Conservation (phyloP, 768 basidiomycete species). For the Pleurotus sapidus region DNA sequence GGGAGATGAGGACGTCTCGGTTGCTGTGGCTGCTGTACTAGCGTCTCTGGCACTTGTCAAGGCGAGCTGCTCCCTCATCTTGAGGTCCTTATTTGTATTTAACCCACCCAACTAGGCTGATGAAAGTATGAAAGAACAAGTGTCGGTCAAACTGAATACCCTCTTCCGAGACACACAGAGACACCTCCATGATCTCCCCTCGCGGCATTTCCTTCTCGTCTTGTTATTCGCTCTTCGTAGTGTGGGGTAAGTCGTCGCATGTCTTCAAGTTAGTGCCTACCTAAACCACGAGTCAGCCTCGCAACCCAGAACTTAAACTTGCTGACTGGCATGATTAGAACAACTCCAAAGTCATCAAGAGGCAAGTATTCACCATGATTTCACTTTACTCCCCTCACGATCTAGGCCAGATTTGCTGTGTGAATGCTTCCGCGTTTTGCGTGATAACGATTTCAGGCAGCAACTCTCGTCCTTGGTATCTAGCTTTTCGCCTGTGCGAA, state of each 20-base stretch:
- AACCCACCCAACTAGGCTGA: neutral
- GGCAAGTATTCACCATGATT: too few species aligned
- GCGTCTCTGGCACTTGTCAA: conserved; percentile 23
- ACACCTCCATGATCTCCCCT: neutral
- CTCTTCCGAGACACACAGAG: neutral
- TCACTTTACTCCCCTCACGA: too few species aligned
- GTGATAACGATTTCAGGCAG: conserved; percentile 23
- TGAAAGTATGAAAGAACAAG: neutral
- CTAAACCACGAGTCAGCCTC: neutral
- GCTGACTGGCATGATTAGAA: conserved; percentile 23
- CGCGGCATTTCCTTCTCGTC: neutral
- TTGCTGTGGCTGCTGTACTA: conserved; percentile 44
- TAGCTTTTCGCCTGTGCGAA: conserved; percentile 34
- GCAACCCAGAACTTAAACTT: conserved; percentile 16
- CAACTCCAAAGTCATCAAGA: conserved; percentile 13
- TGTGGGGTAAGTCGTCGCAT: neutral
- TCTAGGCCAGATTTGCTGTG: conserved; percentile 24
- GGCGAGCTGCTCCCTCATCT: conserved; percentile 14
- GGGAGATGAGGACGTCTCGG: conserved; percentile 39
- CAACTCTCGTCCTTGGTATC: conserved; percentile 22
- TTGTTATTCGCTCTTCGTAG: neutral
- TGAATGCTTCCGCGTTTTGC: conserved; percentile 35
- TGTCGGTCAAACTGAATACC: neutral
- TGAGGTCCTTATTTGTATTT: neutral
- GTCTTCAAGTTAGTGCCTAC: neutral